phyloP scores from a whole-genome alignment of 2,329 filamentous ascomycete genomes.

The Davidsoniella virescens region DNA sequence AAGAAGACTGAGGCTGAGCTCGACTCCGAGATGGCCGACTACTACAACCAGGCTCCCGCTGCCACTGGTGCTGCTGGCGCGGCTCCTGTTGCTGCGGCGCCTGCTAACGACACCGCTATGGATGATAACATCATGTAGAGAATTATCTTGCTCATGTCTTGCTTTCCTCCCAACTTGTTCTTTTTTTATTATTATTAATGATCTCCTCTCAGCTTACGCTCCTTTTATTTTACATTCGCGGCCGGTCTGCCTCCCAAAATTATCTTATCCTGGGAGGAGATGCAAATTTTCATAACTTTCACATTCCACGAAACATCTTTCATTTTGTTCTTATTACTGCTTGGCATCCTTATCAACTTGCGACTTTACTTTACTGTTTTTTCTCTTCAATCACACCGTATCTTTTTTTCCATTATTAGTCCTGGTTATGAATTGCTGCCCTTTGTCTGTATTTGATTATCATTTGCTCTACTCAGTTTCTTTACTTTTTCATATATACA shows the following conservation, averaged over 20 bases:
- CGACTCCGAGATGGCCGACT: constrained; percentile 94
- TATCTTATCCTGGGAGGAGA: constrained; percentile 4
- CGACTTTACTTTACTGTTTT: constrained; percentile 1
- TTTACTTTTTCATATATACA: background rate
- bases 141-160: background rate
- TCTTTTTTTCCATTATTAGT: constrained; percentile 7
- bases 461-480: background rate
- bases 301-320: background rate
- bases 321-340: background rate
- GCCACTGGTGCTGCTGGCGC: constrained; percentile 30
- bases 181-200: constrained; percentile 3
- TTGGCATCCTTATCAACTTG: background rate
- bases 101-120: constrained; percentile 44
- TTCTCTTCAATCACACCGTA: background rate
- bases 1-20: constrained; percentile 92
- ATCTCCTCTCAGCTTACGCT: constrained; percentile 10
- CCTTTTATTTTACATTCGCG: constrained; percentile 2
- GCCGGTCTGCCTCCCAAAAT: constrained; percentile 5
- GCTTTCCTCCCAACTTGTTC: background rate
- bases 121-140: constrained; percentile 27
- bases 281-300: background rate
- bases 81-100: constrained; percentile 29
- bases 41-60: constrained; percentile 46
- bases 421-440: background rate
- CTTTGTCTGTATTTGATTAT: constrained; percentile 1